Conservation (phyloP, 495 filamentous ascomycete species). For the Entonaema liquescens region DNA sequence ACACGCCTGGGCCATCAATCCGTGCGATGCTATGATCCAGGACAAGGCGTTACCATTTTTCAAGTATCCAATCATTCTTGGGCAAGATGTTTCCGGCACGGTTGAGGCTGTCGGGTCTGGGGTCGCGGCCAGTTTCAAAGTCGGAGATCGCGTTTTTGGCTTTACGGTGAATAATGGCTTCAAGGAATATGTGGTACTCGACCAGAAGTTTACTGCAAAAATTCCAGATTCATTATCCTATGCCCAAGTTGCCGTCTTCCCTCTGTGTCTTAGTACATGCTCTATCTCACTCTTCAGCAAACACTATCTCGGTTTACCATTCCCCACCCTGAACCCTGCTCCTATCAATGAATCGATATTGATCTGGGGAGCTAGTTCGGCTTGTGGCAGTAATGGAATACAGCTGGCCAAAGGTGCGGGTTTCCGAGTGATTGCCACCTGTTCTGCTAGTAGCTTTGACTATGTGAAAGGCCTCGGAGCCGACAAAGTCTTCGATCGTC, state of each 20-base stretch:
- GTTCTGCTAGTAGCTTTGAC: slow-evolving; percentile 59
- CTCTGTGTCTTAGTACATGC: slow-evolving; percentile 17
- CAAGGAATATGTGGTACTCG: slow-evolving; percentile 22
- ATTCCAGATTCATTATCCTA: slow-evolving; percentile 20
- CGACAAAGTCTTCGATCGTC: slow-evolving; percentile 59
- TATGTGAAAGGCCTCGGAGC: slow-evolving; percentile 64
- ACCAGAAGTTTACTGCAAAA: slow-evolving; percentile 16
- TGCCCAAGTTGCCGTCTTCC: slow-evolving; percentile 16
- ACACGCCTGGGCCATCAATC: slow-evolving; percentile 13
- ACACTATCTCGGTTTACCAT: slow-evolving; percentile 12
- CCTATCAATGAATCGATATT: not conserved
- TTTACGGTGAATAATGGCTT: slow-evolving; percentile 29
- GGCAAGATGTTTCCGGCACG: slow-evolving; percentile 19
- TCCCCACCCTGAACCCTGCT: not conserved
- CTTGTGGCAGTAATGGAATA: not conserved
- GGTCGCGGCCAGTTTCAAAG: slow-evolving; percentile 11
- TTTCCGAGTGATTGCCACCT: not conserved
- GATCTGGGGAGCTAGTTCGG: not conserved
- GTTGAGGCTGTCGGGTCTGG: slow-evolving; percentile 22
- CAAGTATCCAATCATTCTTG: slow-evolving; percentile 27
- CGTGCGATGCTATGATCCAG: slow-evolving; percentile 23
- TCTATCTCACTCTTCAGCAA: slow-evolving; percentile 20
- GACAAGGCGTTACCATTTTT: slow-evolving; percentile 18
- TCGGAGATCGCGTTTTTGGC: slow-evolving; percentile 23
- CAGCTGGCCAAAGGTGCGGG: not conserved